phyloP scores from a whole-genome alignment of 139 green algal genomes.

The Monoraphidium neglectum region DNA sequence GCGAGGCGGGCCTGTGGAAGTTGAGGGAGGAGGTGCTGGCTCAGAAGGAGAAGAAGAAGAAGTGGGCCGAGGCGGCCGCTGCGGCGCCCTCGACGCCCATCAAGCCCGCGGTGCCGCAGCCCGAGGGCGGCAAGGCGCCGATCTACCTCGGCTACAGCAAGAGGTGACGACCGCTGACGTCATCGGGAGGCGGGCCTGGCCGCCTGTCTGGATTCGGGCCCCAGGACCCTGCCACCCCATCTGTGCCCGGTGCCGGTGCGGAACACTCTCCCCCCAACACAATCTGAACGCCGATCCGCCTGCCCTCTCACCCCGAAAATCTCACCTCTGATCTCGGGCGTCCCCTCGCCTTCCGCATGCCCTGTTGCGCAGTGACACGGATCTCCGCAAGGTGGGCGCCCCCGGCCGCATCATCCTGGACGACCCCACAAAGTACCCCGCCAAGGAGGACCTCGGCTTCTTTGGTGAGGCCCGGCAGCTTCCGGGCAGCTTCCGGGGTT shows the following conservation, averaged over 20 bases:
- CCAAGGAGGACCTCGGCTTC: slow-evolving; percentile 62
- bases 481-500: too few species aligned
- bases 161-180: slow-evolving; percentile 36
- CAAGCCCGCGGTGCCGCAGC: background rate
- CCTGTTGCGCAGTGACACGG: slow-evolving; percentile 16
- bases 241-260: too few species aligned
- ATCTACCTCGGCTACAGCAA: slow-evolving; percentile 64
- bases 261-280: too few species aligned
- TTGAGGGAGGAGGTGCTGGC: slow-evolving; percentile 42
- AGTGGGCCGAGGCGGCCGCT: background rate
- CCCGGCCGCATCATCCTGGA: slow-evolving; percentile 62
- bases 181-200: background rate
- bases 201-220: background rate
- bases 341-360: too few species aligned
- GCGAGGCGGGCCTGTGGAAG: slow-evolving; percentile 61
- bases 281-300: too few species aligned
- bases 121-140: slow-evolving; percentile 34
- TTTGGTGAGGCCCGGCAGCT: too few species aligned
- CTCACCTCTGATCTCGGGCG: too few species aligned
- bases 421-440: slow-evolving; percentile 65
- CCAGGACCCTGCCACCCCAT: too few species aligned
- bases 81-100: background rate
- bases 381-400: slow-evolving; percentile 41
- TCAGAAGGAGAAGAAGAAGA: slow-evolving; percentile 14
- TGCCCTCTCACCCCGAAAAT: too few species aligned